A percentile compares a stretch with the other conserved stretches of the same genome.
Conservation (phyloP, 306 rosid genomes). For the Vigna reflexopilosa region DNA sequence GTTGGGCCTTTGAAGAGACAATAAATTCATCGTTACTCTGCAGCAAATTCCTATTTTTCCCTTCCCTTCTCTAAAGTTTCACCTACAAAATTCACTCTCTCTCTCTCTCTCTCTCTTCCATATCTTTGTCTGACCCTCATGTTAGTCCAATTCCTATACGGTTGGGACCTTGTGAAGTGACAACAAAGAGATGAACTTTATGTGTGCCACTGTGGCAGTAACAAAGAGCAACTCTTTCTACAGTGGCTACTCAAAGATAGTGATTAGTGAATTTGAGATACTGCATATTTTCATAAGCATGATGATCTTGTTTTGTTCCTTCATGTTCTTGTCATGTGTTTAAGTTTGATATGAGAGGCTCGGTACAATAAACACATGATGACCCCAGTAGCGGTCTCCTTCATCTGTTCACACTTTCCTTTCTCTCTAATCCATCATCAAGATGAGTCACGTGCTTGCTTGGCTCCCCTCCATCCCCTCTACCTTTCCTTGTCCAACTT, state of each 20-base stretch:
- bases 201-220: constrained; percentile 33
- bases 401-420: constrained; percentile 56
- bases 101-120: constrained; percentile 9
- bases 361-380: constrained; percentile 47
- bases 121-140: constrained; percentile 37
- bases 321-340: constrained; percentile 26
- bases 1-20: constrained; percentile 47
- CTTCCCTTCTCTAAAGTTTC: constrained; percentile 6
- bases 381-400: constrained; percentile 52
- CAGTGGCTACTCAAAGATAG: constrained; percentile 9
- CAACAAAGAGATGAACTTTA: constrained; percentile 42
- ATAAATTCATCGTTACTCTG: constrained; percentile 40
- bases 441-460: constrained; percentile 74
- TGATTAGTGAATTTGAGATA: constrained; percentile 5
- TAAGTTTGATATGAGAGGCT: constrained; percentile 52
- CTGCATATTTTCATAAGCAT: not conserved
- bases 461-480: constrained; percentile 46
- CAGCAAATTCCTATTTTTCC: constrained; percentile 21
- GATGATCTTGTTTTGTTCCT: constrained; percentile 32
- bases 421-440: constrained; percentile 65
- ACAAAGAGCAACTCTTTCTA: constrained; percentile 39
- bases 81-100: constrained; percentile 33
- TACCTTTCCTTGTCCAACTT: constrained; percentile 53
- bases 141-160: constrained; percentile 29
- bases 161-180: constrained; percentile 51